phyloP scores from a whole-genome alignment of 305 asterid species.

The Fraxinus paxiana region DNA sequence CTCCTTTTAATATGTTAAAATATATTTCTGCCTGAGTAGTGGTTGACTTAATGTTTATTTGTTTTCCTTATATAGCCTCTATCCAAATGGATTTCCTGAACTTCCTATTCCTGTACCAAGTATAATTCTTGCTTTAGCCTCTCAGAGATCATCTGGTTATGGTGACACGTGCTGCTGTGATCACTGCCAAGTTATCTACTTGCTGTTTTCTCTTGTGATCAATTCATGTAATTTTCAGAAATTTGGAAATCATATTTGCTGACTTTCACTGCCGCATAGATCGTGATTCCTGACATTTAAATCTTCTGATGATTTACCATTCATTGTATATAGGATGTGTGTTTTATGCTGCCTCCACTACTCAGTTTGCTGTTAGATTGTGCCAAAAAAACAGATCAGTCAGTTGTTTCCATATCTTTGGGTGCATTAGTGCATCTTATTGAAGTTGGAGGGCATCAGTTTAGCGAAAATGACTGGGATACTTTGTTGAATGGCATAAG shows the following conservation, averaged over 20 bases:
- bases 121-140: background rate
- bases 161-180: conserved; percentile 16
- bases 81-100: background rate
- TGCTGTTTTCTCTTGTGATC: background rate
- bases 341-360: conserved; percentile 93
- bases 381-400: conserved; percentile 91
- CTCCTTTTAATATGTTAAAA: background rate
- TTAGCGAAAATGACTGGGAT: conserved; percentile 89
- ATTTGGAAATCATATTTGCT: conserved; percentile 8
- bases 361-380: conserved; percentile 92
- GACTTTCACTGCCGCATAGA: background rate
- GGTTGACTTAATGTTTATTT: background rate
- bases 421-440: conserved; percentile 96
- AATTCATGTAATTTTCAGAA: background rate
- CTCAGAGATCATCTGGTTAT: conserved; percentile 9
- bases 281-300: conserved; percentile 12
- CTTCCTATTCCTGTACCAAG: background rate
- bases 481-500: conserved; percentile 89
- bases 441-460: conserved; percentile 99
- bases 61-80: background rate
- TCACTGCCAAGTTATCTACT: background rate
- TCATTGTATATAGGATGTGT: conserved; percentile 70
- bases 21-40: background rate
- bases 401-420: conserved; percentile 88
- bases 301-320: conserved; percentile 27